Evolutionary conservation across 192 early-diverging fungal genomes (phyloP).

Genomic region (Jimgerdemannia flammicorona): DNA sequence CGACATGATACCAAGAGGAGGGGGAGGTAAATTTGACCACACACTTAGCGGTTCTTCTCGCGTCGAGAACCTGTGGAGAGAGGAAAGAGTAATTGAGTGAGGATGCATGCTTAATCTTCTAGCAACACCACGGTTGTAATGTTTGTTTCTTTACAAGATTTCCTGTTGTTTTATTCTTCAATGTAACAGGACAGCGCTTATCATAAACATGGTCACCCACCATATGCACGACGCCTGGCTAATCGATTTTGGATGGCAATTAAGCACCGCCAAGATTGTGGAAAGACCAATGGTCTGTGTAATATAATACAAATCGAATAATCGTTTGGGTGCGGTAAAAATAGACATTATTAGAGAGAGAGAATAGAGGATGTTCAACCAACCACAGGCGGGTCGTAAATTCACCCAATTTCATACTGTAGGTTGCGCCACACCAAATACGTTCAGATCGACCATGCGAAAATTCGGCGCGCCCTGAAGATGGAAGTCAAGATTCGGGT

Average conservation of each 20-base stretch:
- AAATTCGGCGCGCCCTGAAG: slow-evolving; percentile 67
- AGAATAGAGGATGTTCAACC: neutral
- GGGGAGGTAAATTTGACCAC: neutral
- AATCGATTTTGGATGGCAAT: slow-evolving; percentile 40
- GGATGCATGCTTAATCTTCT: neutral
- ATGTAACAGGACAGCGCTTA: too few relatives aligned
- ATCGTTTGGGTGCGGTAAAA: too few relatives aligned
- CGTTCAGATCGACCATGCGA: slow-evolving; percentile 52
- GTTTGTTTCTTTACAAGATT: neutral
- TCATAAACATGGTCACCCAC: slow-evolving; percentile 7
- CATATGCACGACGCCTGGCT: slow-evolving; percentile 20
- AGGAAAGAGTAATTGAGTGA: neutral
- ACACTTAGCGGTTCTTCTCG: slow-evolving; percentile 36
- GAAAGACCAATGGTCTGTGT: slow-evolving; percentile 40
- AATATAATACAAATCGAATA: too few relatives aligned
- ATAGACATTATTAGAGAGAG: neutral
- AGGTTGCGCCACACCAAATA: slow-evolving; percentile 63
- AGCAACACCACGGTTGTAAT: neutral
- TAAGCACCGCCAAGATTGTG: slow-evolving; percentile 50
- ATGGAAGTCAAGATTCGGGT: slow-evolving; percentile 50
- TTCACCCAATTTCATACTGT: slow-evolving; percentile 26
- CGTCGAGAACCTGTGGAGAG: slow-evolving; percentile 28
- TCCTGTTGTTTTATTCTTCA: too few relatives aligned
- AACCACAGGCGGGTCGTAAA: neutral
- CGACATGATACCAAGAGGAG: too few relatives aligned